Conservation (phyloP, 2,329 filamentous ascomycete species). For the Arthrobotrys pseudoclavata region DNA sequence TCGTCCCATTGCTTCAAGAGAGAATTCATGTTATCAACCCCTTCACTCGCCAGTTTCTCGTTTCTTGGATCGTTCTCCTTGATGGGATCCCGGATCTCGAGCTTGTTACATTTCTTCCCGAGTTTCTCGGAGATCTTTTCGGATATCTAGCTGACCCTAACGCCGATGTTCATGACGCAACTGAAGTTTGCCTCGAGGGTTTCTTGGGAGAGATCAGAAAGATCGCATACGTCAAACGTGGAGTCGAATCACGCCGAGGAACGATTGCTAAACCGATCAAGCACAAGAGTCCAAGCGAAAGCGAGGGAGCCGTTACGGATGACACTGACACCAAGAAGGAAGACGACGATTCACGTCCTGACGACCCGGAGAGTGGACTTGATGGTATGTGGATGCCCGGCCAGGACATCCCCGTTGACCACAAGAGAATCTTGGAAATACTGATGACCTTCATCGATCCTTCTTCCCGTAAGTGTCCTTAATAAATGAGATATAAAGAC, state of each 20-base stretch:
- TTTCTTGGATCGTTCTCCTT: conserved; percentile 93
- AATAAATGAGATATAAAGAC: conserved; percentile 27
- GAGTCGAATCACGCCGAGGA: conserved; percentile 86
- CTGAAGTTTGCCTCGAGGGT: conserved; percentile 86
- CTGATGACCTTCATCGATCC: conserved; percentile 85
- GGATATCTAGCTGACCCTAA: conserved; percentile 94
- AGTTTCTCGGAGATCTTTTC: conserved; percentile 89
- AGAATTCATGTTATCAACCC: conserved; percentile 94
- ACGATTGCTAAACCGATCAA: conserved; percentile 75
- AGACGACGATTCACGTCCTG: conserved; percentile 70
- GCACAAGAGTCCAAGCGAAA: conserved; percentile 79
- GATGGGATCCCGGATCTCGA: conserved; percentile 98
- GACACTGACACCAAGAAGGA: conserved; percentile 66
- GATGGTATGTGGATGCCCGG: conserved; percentile 98
- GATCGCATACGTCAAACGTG: conserved; percentile 91
- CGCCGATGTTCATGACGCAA: conserved; percentile 92
- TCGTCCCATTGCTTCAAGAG: conserved; percentile 93
- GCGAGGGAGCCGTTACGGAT: conserved; percentile 71
- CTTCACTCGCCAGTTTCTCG: conserved; percentile 93
- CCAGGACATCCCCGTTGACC: conserved; percentile 95
- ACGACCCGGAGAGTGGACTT: conserved; percentile 74
- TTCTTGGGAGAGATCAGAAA: conserved; percentile 95
- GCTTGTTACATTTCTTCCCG: conserved; percentile 89
- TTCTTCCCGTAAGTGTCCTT: conserved; percentile 75
- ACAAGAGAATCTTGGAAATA: conserved; percentile 91